Conservation (phyloP, 1,284 basidiomycete species). For the Marasmius sp. region DNA sequence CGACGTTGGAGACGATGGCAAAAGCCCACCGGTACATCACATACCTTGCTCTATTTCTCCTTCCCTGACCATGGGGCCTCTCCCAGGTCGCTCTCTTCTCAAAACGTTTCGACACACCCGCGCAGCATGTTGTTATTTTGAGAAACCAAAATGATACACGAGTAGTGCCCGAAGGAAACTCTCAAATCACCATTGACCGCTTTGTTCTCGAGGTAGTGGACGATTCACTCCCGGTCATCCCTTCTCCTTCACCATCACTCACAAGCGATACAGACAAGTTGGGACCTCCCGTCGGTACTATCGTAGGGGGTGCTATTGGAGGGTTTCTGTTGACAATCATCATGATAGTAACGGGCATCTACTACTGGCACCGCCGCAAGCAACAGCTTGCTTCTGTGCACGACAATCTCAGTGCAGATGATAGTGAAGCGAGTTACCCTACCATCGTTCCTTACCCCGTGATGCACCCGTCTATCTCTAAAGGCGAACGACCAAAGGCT, state of each 20-base stretch:
- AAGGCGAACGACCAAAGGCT: too few relatives aligned
- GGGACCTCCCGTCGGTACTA: background rate
- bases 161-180: slow-evolving; percentile 17
- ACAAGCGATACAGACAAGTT: background rate
- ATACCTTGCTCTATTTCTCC: background rate
- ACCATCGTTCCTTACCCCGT: too few relatives aligned
- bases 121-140: background rate
- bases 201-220: slow-evolving; percentile 24
- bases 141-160: slow-evolving; percentile 2
- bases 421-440: too few relatives aligned
- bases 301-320: slow-evolving; percentile 7
- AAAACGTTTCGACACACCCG: background rate
- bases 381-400: background rate
- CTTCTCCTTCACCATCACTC: background rate
- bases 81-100: slow-evolving; percentile 19
- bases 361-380: background rate
- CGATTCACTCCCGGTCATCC: background rate
- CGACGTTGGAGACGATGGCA: slow-evolving; percentile 25
- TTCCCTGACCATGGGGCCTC: slow-evolving; percentile 19
- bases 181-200: slow-evolving; percentile 27
- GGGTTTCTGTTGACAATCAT: background rate
- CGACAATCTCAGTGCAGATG: too few relatives aligned
- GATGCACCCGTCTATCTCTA: too few relatives aligned
- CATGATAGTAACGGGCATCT: background rate
- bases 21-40: slow-evolving; percentile 26